Evolutionary conservation across 2,329 filamentous ascomycete genomes (phyloP).

Genomic region (Cladorrhinum sp.): DNA sequence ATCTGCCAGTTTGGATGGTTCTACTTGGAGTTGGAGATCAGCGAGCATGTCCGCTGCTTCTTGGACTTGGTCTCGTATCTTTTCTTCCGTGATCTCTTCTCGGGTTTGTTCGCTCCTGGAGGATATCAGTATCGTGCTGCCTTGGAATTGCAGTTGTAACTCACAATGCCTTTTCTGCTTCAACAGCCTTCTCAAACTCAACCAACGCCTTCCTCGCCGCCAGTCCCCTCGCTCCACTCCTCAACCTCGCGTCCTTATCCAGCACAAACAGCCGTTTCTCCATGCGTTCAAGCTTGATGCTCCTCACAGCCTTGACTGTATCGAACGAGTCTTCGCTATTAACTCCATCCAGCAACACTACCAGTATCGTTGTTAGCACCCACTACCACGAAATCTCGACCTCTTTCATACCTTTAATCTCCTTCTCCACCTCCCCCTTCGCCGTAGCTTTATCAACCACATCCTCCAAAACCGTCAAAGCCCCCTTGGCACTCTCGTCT

Average conservation of each 20-base stretch:
- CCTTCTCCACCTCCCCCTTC: conserved; percentile 55
- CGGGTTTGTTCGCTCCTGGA: conserved; percentile 49
- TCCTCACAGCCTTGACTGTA: conserved; percentile 59
- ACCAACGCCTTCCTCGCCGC: conserved; percentile 73
- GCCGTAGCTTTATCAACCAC: conserved; percentile 62
- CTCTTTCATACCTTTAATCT: conserved; percentile 52
- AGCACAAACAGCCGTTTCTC: conserved; percentile 63
- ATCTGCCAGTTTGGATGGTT: conserved; percentile 61
- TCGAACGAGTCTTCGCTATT: conserved; percentile 56
- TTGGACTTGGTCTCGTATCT: conserved; percentile 63
- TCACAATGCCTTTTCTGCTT: conserved; percentile 52
- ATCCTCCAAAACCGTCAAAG: conserved; percentile 58
- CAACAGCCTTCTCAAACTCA: conserved; percentile 57
- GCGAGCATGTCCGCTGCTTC: conserved; percentile 67
- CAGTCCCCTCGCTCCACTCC: conserved; percentile 72
- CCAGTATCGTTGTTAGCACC: background rate
- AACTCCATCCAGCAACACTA: conserved; percentile 43
- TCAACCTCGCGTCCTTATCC: conserved; percentile 69
- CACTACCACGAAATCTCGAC: background rate
- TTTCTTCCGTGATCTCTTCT: conserved; percentile 54
- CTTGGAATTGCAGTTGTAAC: background rate
- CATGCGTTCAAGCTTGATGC: conserved; percentile 60
- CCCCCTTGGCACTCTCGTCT: conserved; percentile 9
- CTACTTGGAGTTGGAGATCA: conserved; percentile 65
- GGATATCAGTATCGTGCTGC: conserved; percentile 1